A percentile compares a stretch with the other conserved stretches of the same genome.
Evolutionary conservation across 495 filamentous ascomycete genomes (phyloP).

Genomic region (Hypoxylon rickii): DNA sequence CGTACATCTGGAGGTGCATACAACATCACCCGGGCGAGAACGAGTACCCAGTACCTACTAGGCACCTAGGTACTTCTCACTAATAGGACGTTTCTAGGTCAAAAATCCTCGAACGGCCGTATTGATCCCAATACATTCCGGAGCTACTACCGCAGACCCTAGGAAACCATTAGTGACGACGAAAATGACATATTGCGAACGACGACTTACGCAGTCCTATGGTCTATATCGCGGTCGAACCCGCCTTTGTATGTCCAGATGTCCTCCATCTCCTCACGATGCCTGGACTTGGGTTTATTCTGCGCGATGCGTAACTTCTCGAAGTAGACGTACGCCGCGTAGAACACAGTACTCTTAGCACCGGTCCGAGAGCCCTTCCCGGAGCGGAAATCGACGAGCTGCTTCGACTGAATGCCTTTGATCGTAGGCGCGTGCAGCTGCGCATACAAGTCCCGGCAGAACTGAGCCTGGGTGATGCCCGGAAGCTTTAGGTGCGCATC

Average conservation of each 20-base stretch:
- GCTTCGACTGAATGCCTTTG: constrained; percentile 42
- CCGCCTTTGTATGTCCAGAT: constrained; percentile 38
- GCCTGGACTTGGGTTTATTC: constrained; percentile 58
- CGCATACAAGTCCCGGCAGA: constrained; percentile 53
- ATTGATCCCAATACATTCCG: background rate
- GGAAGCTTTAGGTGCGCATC: constrained; percentile 51
- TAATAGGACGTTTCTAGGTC: background rate
- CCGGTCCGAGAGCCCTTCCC: constrained; percentile 53
- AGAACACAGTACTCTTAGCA: constrained; percentile 50
- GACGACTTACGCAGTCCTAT: constrained; percentile 6
- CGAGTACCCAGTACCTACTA: background rate
- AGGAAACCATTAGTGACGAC: background rate
- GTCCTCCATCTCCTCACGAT: constrained; percentile 58
- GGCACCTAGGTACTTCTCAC: background rate
- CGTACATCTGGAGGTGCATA: no score
- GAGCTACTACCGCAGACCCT: background rate
- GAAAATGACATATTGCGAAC: background rate
- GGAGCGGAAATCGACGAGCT: constrained; percentile 53
- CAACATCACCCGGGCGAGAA: no score
- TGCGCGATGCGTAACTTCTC: constrained; percentile 63
- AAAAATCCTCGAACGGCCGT: background rate
- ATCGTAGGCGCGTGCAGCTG: constrained; percentile 30
- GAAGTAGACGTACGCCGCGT: constrained; percentile 60
- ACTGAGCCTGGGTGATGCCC: constrained; percentile 56
- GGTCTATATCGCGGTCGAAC: constrained; percentile 20